Evolutionary conservation across 148 eudicot genomes (phyloP), one percentile per base, ranked within the genome.

Genomic region (Silene latifolia): DNA sequence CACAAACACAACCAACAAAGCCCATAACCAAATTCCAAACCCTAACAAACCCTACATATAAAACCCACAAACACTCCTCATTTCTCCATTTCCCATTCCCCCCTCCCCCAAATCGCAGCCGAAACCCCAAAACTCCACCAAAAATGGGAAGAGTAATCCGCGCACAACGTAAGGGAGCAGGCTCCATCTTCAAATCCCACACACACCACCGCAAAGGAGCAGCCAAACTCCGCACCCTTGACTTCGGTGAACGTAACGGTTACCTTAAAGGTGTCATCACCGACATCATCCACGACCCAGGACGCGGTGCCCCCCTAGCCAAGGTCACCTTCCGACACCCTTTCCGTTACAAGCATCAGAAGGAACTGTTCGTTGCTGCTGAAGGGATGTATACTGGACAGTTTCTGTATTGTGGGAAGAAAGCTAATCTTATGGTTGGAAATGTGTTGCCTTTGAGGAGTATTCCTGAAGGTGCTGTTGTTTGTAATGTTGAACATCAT

Each of bases 151-250:
- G 85, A 44, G 85, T 83, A 0, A 83, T 83, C 78, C 2, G 85
- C 23, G 82, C 85, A 5, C 85, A 83, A 14, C 85, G 85, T 79
- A 83, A 83, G 54, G 85, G 85, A 66, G 85, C 85, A 3, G 85
- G 85, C 0, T 79, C 82, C 19, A 79, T 83, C 63, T 83, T 83
- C 85, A 83, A 79, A n/a, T 56, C 85, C 69, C 85, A 83, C 80
- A 76, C 80, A 23, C 85, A 83, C 82, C 85, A 72, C 73, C 80
- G 85, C 14, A 83, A 83, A n/a, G 85, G 85, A 0, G 73, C 85
- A 0, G 85, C 85, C 19, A 83, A 83, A 71, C 71, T 83, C 63
- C 67, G 85, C 0, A 83, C 82, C 68, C 80, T 83, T 0, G 85
- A 83, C 63, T 76, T 79, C 78, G 82, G 82, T 0, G 85, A 83